Percentiles rank a stretch among this genome's conserved stretches.
phyloP scores from a whole-genome alignment of 345 rosid genomes.

The Pistacia atlantica region DNA sequence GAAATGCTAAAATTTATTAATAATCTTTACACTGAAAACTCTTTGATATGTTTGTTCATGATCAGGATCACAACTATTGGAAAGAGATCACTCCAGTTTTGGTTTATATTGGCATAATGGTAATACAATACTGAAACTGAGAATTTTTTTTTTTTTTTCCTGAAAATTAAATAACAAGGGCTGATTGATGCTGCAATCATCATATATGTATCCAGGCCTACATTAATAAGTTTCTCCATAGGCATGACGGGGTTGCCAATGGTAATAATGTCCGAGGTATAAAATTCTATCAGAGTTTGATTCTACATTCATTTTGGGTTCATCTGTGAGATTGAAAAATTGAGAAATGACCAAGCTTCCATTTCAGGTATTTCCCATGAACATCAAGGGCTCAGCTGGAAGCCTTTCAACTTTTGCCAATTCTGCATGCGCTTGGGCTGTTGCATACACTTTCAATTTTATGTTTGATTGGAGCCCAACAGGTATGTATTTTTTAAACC shows the following conservation, averaged over 20 bases:
- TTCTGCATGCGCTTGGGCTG: constrained; percentile 44
- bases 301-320: not conserved
- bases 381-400: constrained; percentile 56
- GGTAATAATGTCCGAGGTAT: not conserved
- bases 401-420: constrained; percentile 47
- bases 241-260: constrained; percentile 31
- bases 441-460: constrained; percentile 54
- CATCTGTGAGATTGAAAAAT: not conserved
- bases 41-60: not conserved
- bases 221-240: constrained; percentile 2
- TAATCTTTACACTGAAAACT: not conserved
- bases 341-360: not conserved
- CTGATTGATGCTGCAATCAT: not conserved
- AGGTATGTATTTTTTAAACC: constrained; percentile 29
- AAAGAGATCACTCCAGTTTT: constrained; percentile 27
- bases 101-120: constrained; percentile 22
- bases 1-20: not conserved
- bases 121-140: not conserved
- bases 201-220: constrained; percentile 13
- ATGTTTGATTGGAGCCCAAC: constrained; percentile 51
- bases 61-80: constrained; percentile 27
- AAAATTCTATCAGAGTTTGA: not conserved
- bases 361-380: constrained; percentile 58
- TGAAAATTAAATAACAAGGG: not conserved
- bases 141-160: not conserved